Conservation (phyloP, 2,329 filamentous ascomycete species). For the Metarhizium rileyi region DNA sequence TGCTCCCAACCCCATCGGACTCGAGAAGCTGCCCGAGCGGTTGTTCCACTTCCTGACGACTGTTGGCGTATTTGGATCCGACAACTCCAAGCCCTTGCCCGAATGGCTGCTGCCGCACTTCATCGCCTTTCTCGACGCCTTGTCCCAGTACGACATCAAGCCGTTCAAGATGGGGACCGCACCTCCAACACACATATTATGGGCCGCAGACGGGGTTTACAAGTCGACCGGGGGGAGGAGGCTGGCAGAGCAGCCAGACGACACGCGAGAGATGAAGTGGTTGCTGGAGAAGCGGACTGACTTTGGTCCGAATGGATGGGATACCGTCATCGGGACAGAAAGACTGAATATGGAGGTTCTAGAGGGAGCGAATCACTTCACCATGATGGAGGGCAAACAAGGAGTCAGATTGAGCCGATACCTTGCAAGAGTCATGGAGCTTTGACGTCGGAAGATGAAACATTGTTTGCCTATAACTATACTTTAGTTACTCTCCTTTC, state of each 20-base stretch:
- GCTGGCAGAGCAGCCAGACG: slow-evolving; percentile 29
- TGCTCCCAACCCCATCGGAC: slow-evolving; percentile 45
- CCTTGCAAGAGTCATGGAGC: no score
- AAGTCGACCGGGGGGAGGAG: slow-evolving; percentile 43
- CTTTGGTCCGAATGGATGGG: slow-evolving; percentile 34
- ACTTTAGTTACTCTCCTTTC: no score
- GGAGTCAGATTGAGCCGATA: no score
- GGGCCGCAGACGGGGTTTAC: slow-evolving; percentile 67
- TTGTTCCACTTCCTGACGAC: slow-evolving; percentile 65
- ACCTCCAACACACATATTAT: slow-evolving; percentile 55
- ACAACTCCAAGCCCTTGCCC: slow-evolving; percentile 45
- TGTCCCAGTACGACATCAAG: slow-evolving; percentile 59
- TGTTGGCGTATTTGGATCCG: slow-evolving; percentile 60
- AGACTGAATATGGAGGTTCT: slow-evolving; percentile 62
- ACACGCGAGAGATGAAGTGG: slow-evolving; percentile 57
- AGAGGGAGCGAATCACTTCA: slow-evolving; percentile 63
- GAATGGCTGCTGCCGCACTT: slow-evolving; percentile 70
- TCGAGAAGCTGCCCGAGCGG: slow-evolving; percentile 52
- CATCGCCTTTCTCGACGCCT: slow-evolving; percentile 54
- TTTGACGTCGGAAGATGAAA: no score
- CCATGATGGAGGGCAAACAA: slow-evolving; percentile 67
- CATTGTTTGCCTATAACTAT: no score
- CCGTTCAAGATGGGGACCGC: slow-evolving; percentile 51
- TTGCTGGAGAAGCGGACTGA: slow-evolving; percentile 64
- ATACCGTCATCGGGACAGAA: slow-evolving; percentile 28